These are phyloP conservation scores for Cucurbita argyrosperma DNA, from an alignment of 306 rosid genomes.

Conservation along the genomic window DNA sequence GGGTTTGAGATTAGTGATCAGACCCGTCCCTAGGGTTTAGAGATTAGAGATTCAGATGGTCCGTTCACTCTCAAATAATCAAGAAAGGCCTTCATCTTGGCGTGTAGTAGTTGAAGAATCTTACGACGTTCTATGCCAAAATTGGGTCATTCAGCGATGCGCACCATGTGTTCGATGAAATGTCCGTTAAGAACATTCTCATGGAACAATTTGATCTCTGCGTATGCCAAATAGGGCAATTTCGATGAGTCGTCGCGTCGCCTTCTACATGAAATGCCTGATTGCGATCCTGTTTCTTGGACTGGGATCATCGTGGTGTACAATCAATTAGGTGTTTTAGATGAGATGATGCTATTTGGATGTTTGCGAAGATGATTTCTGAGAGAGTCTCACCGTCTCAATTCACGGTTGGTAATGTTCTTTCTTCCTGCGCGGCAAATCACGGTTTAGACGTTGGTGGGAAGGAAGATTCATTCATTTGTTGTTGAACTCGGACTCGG, in stretches of 20 bases:
- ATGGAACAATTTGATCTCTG: constrained; percentile 70
- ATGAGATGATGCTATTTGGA: constrained; percentile 19
- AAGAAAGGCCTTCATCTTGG: constrained; percentile 50
- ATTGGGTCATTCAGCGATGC: constrained; percentile 31
- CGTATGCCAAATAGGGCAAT: constrained; percentile 49
- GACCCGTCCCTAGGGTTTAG: too few species aligned
- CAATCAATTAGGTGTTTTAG: constrained; percentile 42
- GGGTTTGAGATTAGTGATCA: too few species aligned
- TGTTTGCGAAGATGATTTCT: constrained; percentile 46
- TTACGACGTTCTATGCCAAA: constrained; percentile 43
- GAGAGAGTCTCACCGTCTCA: constrained; percentile 31
- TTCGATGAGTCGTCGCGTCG: constrained; percentile 34
- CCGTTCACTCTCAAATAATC: constrained; percentile 26
- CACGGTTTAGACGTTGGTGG: constrained; percentile 45
- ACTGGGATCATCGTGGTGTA: constrained; percentile 60
- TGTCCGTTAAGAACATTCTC: constrained; percentile 38
- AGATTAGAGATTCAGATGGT: too few species aligned
- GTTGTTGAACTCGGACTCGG: constrained; percentile 48
- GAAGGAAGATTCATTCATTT: constrained; percentile 52
- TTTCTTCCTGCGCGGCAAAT: constrained; percentile 51
- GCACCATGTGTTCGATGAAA: constrained; percentile 52
- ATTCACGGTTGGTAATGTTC: constrained; percentile 57
- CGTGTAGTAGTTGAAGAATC: constrained; percentile 54
- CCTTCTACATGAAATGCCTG: constrained; percentile 47
- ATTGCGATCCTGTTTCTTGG: constrained; percentile 82